Evolutionary conservation across 768 basidiomycete species (phyloP).

Genomic region (Rhodotorula babjevae): DNA sequence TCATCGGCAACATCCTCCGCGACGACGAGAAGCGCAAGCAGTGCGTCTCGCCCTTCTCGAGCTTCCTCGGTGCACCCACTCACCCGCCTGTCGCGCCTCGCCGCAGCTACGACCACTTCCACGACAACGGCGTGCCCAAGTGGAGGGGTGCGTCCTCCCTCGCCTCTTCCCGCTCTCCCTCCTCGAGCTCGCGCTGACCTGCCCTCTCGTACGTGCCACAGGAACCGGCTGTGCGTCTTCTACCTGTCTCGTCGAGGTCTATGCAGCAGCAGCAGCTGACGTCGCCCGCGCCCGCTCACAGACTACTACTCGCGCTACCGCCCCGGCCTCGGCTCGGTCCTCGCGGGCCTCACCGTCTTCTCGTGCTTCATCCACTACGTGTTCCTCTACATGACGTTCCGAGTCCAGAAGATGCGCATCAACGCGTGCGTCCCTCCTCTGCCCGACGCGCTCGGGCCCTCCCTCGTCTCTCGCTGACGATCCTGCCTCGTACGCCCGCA

Average conservation of each 20-base stretch:
- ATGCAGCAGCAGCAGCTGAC: not conserved
- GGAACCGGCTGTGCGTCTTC: conserved; percentile 41
- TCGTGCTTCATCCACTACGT: conserved; percentile 78
- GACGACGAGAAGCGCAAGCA: conserved; percentile 53
- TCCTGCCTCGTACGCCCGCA: conserved; percentile 43
- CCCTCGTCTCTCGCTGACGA: conserved; percentile 12
- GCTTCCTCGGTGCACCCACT: too few species aligned
- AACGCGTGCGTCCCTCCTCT: conserved; percentile 53
- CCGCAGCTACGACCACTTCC: conserved; percentile 73
- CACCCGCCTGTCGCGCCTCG: conserved; percentile 3
- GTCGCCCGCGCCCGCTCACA: conserved; percentile 53
- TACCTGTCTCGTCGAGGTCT: too few species aligned
- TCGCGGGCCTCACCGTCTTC: conserved; percentile 68
- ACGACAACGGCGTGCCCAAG: conserved; percentile 92
- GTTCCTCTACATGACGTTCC: conserved; percentile 71
- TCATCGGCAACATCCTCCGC: conserved; percentile 74
- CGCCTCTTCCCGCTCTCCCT: not conserved
- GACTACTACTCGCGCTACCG: conserved; percentile 96
- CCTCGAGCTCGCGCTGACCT: not conserved
- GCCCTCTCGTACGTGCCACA: not conserved
- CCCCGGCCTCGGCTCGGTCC: conserved; percentile 79
- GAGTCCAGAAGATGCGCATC: conserved; percentile 65
- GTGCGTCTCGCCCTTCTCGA: not conserved
- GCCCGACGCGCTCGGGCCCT: not conserved
- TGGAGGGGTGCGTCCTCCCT: conserved; percentile 62